Base-by-base conservation (phyloP, 371 early-diverging fungal species). In the Actinomortierella ambigua region DNA sequence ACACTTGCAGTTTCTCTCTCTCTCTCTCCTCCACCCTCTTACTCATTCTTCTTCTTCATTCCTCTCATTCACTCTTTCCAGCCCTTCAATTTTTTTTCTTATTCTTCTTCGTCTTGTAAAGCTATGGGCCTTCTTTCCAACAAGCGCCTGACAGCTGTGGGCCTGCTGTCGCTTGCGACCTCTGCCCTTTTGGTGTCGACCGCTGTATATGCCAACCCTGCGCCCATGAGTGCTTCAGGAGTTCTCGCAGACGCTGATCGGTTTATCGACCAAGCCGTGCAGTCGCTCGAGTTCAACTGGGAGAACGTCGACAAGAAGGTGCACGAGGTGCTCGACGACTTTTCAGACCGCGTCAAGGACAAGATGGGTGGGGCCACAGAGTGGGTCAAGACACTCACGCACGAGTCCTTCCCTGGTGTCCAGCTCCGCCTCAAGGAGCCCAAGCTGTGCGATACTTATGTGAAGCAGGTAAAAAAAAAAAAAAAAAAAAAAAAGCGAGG, bases 371-470 rank as follows among this genome's bases (percentile, higher is more conserved):
- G 61, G 65, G 57, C 73, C 24, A 73, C 73, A 2, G 60, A 73
- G 28, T 76, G 76, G 76, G 60, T 79, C 66, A 75, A 76, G 54
- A 68, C 76, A 17, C 80, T 84, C 50, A 76, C 75, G 3, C 87
- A 86, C 65, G 81, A 81, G 63, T 87, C 88, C 26, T 88, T 92
- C 76, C 87, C 91, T 29, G 82, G 85, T 61, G 88, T 89, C 76
- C 78, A 85, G 62, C 62, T 94, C 60, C 85, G 94, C 57, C 83
- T 88, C 68, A 90, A 88, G 81, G 80, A 85, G 68, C 90, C 91
- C 54, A 63, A 79, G 44, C 83, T 95, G 44, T 95, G 95, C 68
- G 92, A 91, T 59, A 77, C 87, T 39, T 59, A 76, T 34, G 93
- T 92, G 61, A 87, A 91, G 66, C 93, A 92, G 83, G 88, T 87